These are phyloP conservation scores for Neurospora sublineolata DNA, from an alignment of 495 filamentous ascomycete species.

Conservation along the genomic window DNA sequence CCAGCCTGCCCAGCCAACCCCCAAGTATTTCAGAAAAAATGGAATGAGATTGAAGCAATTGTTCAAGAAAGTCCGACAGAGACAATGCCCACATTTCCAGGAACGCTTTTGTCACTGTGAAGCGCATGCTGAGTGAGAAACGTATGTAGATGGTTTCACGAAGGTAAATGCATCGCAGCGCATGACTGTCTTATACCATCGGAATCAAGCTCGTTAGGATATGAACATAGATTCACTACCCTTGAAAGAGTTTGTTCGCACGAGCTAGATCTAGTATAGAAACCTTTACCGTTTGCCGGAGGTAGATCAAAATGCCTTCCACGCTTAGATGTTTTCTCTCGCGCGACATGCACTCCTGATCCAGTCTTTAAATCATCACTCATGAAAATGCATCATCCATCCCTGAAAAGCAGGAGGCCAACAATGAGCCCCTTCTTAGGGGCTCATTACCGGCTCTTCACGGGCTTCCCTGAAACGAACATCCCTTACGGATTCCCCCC, in stretches of 20 bases:
- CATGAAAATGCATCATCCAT: too few relatives aligned
- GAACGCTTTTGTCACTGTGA: background rate
- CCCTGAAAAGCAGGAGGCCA: too few relatives aligned
- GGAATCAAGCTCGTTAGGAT: background rate
- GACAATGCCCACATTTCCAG: background rate
- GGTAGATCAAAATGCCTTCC: background rate
- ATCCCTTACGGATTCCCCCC: slow-evolving; percentile 33
- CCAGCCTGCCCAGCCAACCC: too few relatives aligned
- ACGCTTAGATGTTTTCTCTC: background rate
- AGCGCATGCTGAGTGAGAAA: background rate
- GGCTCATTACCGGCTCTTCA: too few relatives aligned
- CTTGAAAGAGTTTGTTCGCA: too few relatives aligned
- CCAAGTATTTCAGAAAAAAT: background rate
- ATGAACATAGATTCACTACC: background rate
- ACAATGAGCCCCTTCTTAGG: too few relatives aligned
- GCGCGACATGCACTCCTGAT: background rate
- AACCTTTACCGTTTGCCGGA: background rate
- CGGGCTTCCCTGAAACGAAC: slow-evolving; percentile 8
- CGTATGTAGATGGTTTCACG: background rate
- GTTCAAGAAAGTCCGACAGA: background rate
- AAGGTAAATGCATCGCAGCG: background rate
- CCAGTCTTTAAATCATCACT: too few relatives aligned
- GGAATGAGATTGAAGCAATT: background rate
- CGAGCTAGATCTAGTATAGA: background rate
- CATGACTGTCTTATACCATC: background rate